Base-by-base conservation (phyloP, 257 asterid species). In the Nicotiana knightiana region DNA sequence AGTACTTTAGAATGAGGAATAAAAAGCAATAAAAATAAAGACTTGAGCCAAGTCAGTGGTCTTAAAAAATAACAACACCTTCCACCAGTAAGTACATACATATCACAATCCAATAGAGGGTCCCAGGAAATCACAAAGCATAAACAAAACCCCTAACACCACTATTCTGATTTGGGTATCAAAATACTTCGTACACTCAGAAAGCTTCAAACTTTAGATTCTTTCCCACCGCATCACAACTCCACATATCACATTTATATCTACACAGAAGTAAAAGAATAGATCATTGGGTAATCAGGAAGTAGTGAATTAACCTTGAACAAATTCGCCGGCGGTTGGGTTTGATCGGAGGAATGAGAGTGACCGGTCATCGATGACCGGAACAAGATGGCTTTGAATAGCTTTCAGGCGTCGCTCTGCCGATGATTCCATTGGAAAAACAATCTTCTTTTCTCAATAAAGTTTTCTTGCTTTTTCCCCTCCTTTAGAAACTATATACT, bases 351-450 rank as follows among this genome's bases (percentile, higher is more conserved):
- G 81, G 85, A 84, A 87, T 61, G 35, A 83, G 79, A 21, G 48
- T 55, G 86, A 86, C 54, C 82, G 82, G 48, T 86, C 85, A 39
- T 85, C 89, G 76, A 81, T 85, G 84, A 86, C 86, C 48, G 91
- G 83, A 83, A 85, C 59, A 83, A 95, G 86, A 81, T 95, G 99
- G 3, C 88, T 87, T 62, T 87, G 94, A 85, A 95, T 89, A 86
- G 90, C 91, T 84, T 90, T 91, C 83, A 95, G 86, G 35, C 99
- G 93, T 83, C 96, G 87, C 77, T 93, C 94, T 30, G 93, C 92
- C 81, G 83, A 82, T 54, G 90, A 81, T 83, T 94, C 97, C 95
- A 90, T 91, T 78, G 55, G 13, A 4, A 3, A 9, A 24, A 18
- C 37, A 61, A 9, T 73, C 39, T 17, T 13, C 4, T 51, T 21